A percentile compares a stretch with the other conserved stretches of the same genome.
Conservation (phyloP, 345 rosid genomes). For the Aurinia saxatilis region DNA sequence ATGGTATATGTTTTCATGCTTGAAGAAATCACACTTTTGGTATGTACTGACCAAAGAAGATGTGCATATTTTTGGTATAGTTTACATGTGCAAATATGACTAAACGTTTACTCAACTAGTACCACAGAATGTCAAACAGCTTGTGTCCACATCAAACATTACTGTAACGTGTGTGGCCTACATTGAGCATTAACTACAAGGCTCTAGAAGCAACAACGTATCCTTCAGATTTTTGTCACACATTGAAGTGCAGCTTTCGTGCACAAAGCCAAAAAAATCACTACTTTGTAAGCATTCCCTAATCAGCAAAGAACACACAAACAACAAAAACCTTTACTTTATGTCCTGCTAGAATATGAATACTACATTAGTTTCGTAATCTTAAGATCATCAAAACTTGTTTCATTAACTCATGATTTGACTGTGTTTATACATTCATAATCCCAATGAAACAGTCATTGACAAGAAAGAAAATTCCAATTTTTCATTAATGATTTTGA, state of each 20-base stretch:
- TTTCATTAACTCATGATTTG: not conserved
- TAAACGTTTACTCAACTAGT: not conserved
- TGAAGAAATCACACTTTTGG: not conserved
- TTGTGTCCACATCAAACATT: not conserved
- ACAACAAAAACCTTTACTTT: not conserved
- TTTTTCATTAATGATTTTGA: constrained; percentile 6
- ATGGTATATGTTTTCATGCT: not conserved
- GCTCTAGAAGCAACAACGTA: constrained; percentile 24
- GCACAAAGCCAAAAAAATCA: constrained; percentile 9
- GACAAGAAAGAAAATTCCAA: not conserved
- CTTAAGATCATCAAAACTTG: no score
- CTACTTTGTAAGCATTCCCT: constrained; percentile 16
- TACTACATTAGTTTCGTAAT: constrained; percentile 1
- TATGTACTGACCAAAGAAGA: no score
- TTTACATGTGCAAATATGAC: not conserved
- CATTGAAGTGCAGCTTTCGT: constrained; percentile 18
- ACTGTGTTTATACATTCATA: constrained; percentile 7
- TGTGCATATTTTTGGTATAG: not conserved
- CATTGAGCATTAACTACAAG: constrained; percentile 14
- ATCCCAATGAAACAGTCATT: not conserved
- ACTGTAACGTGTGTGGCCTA: constrained; percentile 20
- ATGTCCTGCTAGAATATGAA: not conserved
- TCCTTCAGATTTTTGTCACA: constrained; percentile 20
- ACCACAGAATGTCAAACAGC: constrained; percentile 5
- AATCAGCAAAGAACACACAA: constrained; percentile 3